A percentile compares a stretch with the other conserved stretches of the same genome.
Evolutionary conservation across 78 protist species (phyloP).

Genomic region (Carpediemonas membranifera): DNA sequence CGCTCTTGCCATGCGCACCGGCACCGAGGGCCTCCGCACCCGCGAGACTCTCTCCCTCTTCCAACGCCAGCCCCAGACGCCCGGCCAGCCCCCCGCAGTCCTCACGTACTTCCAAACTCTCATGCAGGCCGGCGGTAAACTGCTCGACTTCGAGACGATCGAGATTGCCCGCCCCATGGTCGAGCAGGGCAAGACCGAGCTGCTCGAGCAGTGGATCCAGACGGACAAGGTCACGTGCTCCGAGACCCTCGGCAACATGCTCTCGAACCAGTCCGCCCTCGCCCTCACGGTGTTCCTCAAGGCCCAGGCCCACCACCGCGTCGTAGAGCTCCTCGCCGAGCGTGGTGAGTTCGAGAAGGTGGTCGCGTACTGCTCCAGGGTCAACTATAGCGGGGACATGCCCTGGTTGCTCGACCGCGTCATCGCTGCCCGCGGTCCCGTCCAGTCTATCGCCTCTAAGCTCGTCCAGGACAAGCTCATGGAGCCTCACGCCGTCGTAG

Average conservation of each 20-base stretch:
- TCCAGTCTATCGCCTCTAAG: slow-evolving; percentile 39
- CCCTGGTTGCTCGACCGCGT: not conserved
- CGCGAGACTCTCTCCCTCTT: slow-evolving; percentile 72
- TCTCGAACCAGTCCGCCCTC: slow-evolving; percentile 32
- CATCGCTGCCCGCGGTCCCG: not conserved
- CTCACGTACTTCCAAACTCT: slow-evolving; percentile 82
- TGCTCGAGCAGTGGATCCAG: slow-evolving; percentile 77
- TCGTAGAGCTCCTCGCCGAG: slow-evolving; percentile 71
- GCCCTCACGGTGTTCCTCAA: slow-evolving; percentile 81
- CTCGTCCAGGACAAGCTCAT: slow-evolving; percentile 44
- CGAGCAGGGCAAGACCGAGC: slow-evolving; percentile 59
- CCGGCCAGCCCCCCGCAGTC: slow-evolving; percentile 52
- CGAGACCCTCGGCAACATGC: slow-evolving; percentile 92
- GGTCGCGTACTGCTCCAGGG: slow-evolving; percentile 69
- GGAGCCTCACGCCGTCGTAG: slow-evolving; percentile 67
- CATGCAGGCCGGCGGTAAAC: slow-evolving; percentile 72
- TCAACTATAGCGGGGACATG: slow-evolving; percentile 46
- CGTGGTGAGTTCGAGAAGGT: slow-evolving; percentile 75
- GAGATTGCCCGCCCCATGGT: slow-evolving; percentile 85
- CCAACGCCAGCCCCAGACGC: slow-evolving; percentile 62
- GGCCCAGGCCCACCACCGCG: slow-evolving; percentile 63
- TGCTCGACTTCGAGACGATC: slow-evolving; percentile 79
- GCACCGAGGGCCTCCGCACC: slow-evolving; percentile 65
- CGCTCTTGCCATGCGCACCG: slow-evolving; percentile 31
- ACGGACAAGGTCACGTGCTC: slow-evolving; percentile 88